Conservation (phyloP, 345 rosid genomes). For the Isatis tinctoria region DNA sequence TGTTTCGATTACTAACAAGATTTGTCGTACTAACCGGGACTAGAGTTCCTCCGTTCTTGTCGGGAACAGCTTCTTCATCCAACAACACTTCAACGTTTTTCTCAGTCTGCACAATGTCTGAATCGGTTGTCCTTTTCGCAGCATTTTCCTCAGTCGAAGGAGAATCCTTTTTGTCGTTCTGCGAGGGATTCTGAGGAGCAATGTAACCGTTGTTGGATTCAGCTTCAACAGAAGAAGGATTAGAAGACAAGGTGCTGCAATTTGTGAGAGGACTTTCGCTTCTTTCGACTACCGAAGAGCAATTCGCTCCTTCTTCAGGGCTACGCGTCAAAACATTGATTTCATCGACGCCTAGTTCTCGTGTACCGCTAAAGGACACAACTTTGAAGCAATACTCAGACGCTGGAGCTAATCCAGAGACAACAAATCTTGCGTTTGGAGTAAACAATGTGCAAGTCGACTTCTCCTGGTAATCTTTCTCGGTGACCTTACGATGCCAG, state of each 20-base stretch:
- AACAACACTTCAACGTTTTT: constrained; percentile 12
- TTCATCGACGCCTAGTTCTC: constrained; percentile 50
- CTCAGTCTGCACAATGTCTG: constrained; percentile 12
- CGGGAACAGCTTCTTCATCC: constrained; percentile 18
- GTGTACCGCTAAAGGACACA: constrained; percentile 45
- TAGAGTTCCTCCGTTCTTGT: constrained; percentile 35
- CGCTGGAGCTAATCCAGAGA: constrained; percentile 60
- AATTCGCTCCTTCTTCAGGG: constrained; percentile 40
- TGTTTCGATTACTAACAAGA: constrained; percentile 17
- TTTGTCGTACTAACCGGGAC: constrained; percentile 6
- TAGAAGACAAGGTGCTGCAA: constrained; percentile 70
- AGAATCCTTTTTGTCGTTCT: constrained; percentile 3
- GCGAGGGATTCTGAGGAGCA: not conserved
- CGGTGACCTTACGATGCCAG: constrained; percentile 73
- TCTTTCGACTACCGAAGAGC: constrained; percentile 49
- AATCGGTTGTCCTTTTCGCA: constrained; percentile 7
- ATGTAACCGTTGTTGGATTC: constrained; percentile 59
- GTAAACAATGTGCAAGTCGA: constrained; percentile 63
- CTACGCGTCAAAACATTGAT: constrained; percentile 40
- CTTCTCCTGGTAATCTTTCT: constrained; percentile 49
- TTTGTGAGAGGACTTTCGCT: constrained; percentile 92
- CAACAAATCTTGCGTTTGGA: constrained; percentile 59
- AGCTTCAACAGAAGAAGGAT: constrained; percentile 90
- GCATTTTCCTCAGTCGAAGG: constrained; percentile 1
- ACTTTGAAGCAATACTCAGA: constrained; percentile 69